Conservation (phyloP, 192 early-diverging fungal genomes). For the Jimgerdemannia lactiflua region DNA sequence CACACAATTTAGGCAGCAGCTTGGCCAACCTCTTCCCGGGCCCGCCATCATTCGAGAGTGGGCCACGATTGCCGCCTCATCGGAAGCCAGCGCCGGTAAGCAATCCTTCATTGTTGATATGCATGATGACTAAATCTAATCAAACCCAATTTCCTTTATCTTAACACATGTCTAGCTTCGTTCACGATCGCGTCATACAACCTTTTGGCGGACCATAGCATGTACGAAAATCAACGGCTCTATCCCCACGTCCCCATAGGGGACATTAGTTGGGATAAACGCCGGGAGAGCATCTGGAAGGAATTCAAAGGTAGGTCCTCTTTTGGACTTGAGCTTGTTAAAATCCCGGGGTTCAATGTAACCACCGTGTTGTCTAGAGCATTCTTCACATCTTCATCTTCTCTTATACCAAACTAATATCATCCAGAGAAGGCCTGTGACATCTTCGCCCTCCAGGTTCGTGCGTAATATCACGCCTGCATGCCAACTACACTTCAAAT, state of each 20-base stretch:
- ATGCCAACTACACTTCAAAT: neutral
- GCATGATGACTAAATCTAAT: neutral
- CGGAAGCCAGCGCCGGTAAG: neutral
- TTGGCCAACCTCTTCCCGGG: too few relatives aligned
- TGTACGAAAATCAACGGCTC: neutral
- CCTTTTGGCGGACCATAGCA: neutral
- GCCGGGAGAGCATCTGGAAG: neutral
- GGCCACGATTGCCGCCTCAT: neutral
- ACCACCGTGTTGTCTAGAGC: too few relatives aligned
- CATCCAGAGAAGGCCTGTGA: too few relatives aligned
- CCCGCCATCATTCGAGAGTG: neutral
- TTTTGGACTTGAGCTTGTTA: too few relatives aligned
- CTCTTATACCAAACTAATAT: too few relatives aligned
- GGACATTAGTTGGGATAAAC: neutral
- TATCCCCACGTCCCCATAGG: neutral
- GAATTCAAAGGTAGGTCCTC: too few relatives aligned
- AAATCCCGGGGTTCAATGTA: too few relatives aligned
- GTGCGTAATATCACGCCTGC: too few relatives aligned
- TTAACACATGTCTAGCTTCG: neutral
- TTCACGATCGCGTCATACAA: neutral
- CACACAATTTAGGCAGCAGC: too few relatives aligned
- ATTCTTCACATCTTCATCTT: too few relatives aligned
- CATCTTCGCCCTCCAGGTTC: too few relatives aligned
- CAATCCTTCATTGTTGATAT: neutral
- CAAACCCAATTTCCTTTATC: neutral